A percentile compares a stretch with the other conserved stretches of the same genome.
phyloP scores from a whole-genome alignment of 1,139 yeast genomes.

The Pichia sp. region DNA sequence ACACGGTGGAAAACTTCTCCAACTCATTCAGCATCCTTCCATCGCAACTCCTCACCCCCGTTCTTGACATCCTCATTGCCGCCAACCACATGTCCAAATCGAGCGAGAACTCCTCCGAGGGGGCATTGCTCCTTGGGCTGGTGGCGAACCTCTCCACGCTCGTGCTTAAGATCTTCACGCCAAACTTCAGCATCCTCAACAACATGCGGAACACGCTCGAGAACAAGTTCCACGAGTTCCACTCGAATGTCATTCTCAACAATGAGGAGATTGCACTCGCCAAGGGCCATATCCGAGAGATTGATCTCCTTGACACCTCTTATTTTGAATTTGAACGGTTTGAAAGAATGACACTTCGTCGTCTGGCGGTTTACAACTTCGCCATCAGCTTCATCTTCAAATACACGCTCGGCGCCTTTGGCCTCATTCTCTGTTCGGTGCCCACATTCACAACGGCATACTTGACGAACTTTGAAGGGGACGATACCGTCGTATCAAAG shows the following conservation, averaged over 20 bases:
- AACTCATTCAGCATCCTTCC: constrained; percentile 72
- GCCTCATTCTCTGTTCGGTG: constrained; percentile 81
- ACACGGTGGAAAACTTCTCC: constrained; percentile 76
- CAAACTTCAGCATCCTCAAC: constrained; percentile 85
- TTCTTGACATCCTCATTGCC: constrained; percentile 76
- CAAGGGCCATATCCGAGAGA: constrained; percentile 78
- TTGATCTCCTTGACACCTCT: constrained; percentile 73
- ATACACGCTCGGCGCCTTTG: constrained; percentile 96
- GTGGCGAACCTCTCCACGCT: constrained; percentile 81
- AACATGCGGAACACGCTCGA: constrained; percentile 78
- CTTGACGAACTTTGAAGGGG: constrained; percentile 39
- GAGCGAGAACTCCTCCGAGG: constrained; percentile 82
- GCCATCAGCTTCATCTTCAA: constrained; percentile 85
- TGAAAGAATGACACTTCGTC: constrained; percentile 73
- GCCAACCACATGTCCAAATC: constrained; percentile 75
- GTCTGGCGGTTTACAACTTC: constrained; percentile 70
- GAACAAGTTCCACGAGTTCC: constrained; percentile 81
- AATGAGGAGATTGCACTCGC: constrained; percentile 87
- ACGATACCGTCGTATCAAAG: constrained; percentile 28
- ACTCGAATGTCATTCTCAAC: constrained; percentile 75
- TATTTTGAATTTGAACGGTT: constrained; percentile 83
- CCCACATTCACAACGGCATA: constrained; percentile 79
- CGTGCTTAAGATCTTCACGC: constrained; percentile 72
- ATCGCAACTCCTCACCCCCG: constrained; percentile 85
- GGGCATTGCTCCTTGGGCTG: constrained; percentile 76